Evolutionary conservation across 129 eudicot species (phyloP).

Genomic region (Artemisia argyi): DNA sequence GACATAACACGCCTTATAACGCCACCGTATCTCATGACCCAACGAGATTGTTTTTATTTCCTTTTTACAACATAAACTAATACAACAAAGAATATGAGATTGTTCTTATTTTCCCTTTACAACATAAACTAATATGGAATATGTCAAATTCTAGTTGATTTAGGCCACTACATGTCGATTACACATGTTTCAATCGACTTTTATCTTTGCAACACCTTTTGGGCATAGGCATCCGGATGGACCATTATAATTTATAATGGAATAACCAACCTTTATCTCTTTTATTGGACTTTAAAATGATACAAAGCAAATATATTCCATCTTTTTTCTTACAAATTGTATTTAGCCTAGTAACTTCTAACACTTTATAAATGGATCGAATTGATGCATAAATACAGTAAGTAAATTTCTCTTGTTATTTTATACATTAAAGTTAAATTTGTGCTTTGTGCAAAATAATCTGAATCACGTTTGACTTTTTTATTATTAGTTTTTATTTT

Average conservation of each 20-base stretch:
- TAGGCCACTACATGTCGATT: no score
- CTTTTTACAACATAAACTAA: no score
- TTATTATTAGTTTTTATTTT: conserved; percentile 11
- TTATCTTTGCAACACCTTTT: not conserved
- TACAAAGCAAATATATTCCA: no score
- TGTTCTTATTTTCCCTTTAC: no score
- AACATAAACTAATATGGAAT: no score
- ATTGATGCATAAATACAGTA: not conserved
- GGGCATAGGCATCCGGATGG: not conserved
- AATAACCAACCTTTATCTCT: not conserved
- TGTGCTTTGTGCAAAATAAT: not conserved
- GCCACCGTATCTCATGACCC: no score
- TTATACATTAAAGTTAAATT: not conserved
- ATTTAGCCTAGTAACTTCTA: not conserved
- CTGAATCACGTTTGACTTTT: conserved; percentile 13
- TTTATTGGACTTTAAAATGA: not conserved
- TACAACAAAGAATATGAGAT: no score
- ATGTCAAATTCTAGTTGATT: no score
- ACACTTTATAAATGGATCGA: not conserved
- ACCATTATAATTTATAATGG: not conserved
- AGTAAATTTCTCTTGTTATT: not conserved
- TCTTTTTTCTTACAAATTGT: no score
- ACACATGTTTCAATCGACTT: not conserved
- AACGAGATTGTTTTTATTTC: no score
- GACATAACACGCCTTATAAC: no score